Evolutionary conservation across 306 rosid genomes (phyloP).

Genomic region (Vachellia pachyceras): DNA sequence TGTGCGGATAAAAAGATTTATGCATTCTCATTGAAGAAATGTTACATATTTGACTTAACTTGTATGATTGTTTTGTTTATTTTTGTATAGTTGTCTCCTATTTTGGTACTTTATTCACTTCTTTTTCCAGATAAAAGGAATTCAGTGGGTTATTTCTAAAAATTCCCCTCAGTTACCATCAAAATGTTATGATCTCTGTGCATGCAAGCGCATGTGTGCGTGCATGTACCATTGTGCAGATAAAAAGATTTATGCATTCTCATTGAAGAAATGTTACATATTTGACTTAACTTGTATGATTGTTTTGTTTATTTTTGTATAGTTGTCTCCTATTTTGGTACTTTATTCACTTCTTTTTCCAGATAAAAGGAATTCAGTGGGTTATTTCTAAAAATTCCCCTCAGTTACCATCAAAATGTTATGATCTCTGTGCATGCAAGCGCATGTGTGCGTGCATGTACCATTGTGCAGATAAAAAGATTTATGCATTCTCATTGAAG

Average conservation of each 20-base stretch:
- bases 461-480: not conserved
- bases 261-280: not conserved
- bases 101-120: conserved; percentile 17
- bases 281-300: conserved; percentile 29
- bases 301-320: conserved; percentile 8
- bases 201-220: too few relatives aligned
- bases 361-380: conserved; percentile 1
- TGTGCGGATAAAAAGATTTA: not conserved
- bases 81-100: conserved; percentile 11
- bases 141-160: too few relatives aligned
- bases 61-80: conserved; percentile 24
- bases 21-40: not conserved
- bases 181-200: not conserved
- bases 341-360: conserved; percentile 7
- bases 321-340: conserved; percentile 19
- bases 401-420: not conserved
- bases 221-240: not conserved
- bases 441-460: not conserved
- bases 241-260: not conserved
- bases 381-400: not conserved
- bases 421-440: too few relatives aligned
- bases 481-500: not conserved
- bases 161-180: not conserved
- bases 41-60: conserved; percentile 35
- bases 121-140: conserved; percentile 2